These are phyloP conservation scores for Dissophora globulifera DNA, from an alignment of 192 early-diverging fungal species.

Conservation along the genomic window DNA sequence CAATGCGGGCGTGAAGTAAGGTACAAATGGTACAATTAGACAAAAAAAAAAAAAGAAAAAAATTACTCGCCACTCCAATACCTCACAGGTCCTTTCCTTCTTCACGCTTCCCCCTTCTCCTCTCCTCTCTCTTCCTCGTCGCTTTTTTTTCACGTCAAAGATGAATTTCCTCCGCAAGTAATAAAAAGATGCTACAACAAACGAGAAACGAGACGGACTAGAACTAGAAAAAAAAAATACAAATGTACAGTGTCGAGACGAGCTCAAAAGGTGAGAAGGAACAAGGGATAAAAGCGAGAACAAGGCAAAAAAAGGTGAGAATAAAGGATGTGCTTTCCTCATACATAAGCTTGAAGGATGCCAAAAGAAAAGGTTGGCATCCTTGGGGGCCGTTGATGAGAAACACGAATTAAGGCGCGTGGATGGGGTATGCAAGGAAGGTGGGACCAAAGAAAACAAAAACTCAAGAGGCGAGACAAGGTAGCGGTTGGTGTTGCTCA, in stretches of 20 bases:
- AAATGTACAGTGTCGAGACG: constrained; percentile 12
- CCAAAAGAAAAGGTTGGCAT: no score
- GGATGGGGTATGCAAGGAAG: no score
- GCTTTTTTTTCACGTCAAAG: neutral
- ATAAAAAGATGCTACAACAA: neutral
- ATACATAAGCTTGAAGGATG: no score
- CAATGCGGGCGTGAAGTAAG: neutral
- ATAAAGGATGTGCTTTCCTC: neutral
- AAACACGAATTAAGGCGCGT: no score
- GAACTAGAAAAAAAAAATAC: neutral
- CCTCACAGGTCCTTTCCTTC: no score
- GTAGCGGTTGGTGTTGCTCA: neutral
- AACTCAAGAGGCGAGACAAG: neutral
- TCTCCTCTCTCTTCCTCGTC: neutral
- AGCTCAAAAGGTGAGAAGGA: neutral
- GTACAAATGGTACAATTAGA: neutral
- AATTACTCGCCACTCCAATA: no score
- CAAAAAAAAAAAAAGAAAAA: no score
- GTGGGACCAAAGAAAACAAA: neutral
- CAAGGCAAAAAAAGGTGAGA: neutral
- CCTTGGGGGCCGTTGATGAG: no score
- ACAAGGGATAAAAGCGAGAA: neutral
- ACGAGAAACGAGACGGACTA: neutral
- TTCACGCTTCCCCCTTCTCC: neutral
- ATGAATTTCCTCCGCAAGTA: constrained; percentile 4